A percentile compares a stretch with the other conserved stretches of the same genome.
Evolutionary conservation across 75 land plant genomes (phyloP).

Genomic region (Cupressus sempervirens): DNA sequence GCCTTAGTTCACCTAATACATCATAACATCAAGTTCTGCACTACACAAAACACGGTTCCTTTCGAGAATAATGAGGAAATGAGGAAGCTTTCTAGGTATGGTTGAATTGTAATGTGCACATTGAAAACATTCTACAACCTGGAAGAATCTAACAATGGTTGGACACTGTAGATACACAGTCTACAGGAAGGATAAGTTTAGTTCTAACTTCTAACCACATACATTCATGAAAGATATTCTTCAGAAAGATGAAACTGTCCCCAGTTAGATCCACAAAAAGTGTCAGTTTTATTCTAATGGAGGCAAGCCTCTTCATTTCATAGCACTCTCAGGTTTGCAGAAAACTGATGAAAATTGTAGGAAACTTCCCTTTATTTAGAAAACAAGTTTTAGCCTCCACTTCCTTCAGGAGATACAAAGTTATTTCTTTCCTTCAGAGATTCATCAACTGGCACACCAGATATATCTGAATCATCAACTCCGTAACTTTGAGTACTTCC

Average conservation of each 20-base stretch:
- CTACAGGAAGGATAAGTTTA: not conserved
- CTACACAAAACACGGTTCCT: not conserved
- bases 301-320: not conserved
- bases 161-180: not conserved
- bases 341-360: not conserved
- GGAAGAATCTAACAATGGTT: not conserved
- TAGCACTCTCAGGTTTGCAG: not conserved
- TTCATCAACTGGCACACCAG: not conserved
- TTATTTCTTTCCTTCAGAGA: not conserved
- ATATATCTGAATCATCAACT: conserved; percentile 21
- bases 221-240: not conserved
- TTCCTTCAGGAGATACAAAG: not conserved
- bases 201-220: not conserved
- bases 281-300: not conserved
- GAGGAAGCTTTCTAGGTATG: not conserved
- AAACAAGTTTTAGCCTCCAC: not conserved
- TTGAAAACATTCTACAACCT: not conserved
- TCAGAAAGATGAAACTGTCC: not conserved
- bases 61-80: not conserved
- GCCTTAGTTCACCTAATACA: not conserved
- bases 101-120: not conserved
- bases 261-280: not conserved
- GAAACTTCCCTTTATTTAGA: not conserved
- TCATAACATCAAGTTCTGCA: not conserved
- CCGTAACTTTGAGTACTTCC: conserved; percentile 40